phyloP scores from a whole-genome alignment of 352 stramenopile species.

The Phytophthora citrophthora region DNA sequence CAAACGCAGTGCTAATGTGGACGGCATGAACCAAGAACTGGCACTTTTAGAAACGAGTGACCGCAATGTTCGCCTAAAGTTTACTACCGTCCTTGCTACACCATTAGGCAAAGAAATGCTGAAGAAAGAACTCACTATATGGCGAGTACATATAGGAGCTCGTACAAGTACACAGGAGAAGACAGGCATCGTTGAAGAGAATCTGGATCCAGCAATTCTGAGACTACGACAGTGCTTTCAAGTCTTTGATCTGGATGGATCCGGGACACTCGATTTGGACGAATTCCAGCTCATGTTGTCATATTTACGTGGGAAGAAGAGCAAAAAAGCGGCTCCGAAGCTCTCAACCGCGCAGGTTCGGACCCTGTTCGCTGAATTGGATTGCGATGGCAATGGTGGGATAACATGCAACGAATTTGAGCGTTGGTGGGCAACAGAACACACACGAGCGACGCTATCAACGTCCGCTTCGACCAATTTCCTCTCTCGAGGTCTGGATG shows the following conservation, averaged over 20 bases:
- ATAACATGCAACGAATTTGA: slow-evolving; percentile 48
- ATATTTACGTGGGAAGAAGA: slow-evolving; percentile 42
- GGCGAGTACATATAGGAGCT: slow-evolving; percentile 27
- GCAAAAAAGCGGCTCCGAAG: slow-evolving; percentile 9
- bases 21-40: slow-evolving; percentile 32
- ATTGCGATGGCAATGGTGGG: slow-evolving; percentile 34
- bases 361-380: slow-evolving; percentile 49
- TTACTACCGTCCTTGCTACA: slow-evolving; percentile 37
- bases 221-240: slow-evolving; percentile 51
- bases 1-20: slow-evolving; percentile 39
- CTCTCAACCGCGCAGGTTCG: slow-evolving; percentile 41
- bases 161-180: slow-evolving; percentile 3
- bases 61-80: slow-evolving; percentile 30
- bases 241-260: slow-evolving; percentile 57
- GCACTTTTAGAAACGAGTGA: slow-evolving; percentile 33
- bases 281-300: slow-evolving; percentile 61
- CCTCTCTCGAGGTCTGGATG: slow-evolving; percentile 37
- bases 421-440: slow-evolving; percentile 41
- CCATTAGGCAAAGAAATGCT: slow-evolving; percentile 37
- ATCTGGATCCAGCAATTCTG: slow-evolving; percentile 9
- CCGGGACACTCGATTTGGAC: slow-evolving; percentile 50
- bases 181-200: neutral
- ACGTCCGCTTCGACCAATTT: slow-evolving; percentile 45
- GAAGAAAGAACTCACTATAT: slow-evolving; percentile 44
- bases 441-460: slow-evolving; percentile 15